phyloP scores from a whole-genome alignment of 2,329 filamentous ascomycete species.

The Westerdykella aurantiaca region DNA sequence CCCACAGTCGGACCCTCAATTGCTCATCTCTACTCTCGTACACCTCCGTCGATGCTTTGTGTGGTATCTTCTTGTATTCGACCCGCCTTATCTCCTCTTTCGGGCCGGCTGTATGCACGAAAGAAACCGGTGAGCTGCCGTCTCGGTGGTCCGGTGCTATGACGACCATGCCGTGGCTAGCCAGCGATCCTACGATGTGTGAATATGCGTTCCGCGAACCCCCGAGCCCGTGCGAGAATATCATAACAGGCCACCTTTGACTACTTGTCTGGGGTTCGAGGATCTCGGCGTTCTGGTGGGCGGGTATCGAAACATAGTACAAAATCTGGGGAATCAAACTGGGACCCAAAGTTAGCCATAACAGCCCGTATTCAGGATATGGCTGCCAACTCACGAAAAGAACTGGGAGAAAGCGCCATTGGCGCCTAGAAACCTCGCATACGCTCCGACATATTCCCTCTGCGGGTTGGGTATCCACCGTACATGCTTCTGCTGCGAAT shows the following conservation, averaged over 20 bases:
- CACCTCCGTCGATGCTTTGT: conserved; percentile 59
- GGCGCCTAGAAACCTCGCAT: conserved; percentile 69
- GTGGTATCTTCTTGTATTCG: conserved; percentile 47
- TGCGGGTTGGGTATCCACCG: conserved; percentile 76
- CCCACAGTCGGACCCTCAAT: conserved; percentile 70
- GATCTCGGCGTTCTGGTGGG: conserved; percentile 63
- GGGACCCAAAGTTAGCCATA: conserved; percentile 6
- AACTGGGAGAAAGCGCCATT: conserved; percentile 44
- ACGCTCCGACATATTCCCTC: conserved; percentile 65
- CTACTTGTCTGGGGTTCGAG: conserved; percentile 44
- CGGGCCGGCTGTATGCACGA: conserved; percentile 56
- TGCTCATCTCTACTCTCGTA: conserved; percentile 65
- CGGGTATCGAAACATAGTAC: conserved; percentile 68
- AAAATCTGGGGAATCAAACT: conserved; percentile 66
- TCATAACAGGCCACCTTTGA: conserved; percentile 68
- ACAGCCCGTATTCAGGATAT: background rate
- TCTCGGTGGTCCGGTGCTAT: conserved; percentile 79
- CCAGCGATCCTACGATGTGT: conserved; percentile 70
- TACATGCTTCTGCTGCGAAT: conserved; percentile 52
- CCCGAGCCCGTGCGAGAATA: conserved; percentile 82
- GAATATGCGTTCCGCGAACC: conserved; percentile 80
- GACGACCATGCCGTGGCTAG: conserved; percentile 75
- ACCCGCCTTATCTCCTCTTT: conserved; percentile 38
- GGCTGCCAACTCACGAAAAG: conserved; percentile 31
- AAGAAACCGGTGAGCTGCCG: conserved; percentile 69